Evolutionary conservation across 2,329 filamentous ascomycete species (phyloP).

Genomic region (Berkeleyomyces basicola): DNA sequence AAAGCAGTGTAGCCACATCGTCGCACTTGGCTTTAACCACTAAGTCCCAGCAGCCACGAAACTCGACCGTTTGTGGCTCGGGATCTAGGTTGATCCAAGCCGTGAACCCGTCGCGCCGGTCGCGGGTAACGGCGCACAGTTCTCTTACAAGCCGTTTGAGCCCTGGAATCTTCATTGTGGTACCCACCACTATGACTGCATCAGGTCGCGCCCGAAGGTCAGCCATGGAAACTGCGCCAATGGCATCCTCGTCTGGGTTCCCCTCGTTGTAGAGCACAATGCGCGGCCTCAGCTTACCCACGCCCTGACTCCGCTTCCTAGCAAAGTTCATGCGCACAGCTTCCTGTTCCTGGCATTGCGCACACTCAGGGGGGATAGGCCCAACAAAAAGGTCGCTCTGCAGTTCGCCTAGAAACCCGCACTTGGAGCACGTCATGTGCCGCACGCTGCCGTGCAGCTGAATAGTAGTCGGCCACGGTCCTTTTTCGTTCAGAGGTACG

Average conservation of each 20-base stretch:
- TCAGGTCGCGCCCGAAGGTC: conserved; percentile 78
- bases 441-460: conserved; percentile 86
- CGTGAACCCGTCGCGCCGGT: conserved; percentile 66
- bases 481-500: conserved; percentile 66
- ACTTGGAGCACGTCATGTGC: conserved; percentile 96
- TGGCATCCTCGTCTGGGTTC: conserved; percentile 91
- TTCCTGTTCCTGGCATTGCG: conserved; percentile 57
- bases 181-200: conserved; percentile 86
- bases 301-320: conserved; percentile 82
- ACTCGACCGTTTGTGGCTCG: conserved; percentile 64
- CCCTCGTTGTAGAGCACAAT: conserved; percentile 97
- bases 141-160: conserved; percentile 80
- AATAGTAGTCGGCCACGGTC: conserved; percentile 82
- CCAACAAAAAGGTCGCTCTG: conserved; percentile 67
- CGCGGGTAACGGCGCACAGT: conserved; percentile 73
- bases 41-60: conserved; percentile 87
- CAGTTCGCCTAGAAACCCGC: conserved; percentile 59
- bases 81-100: conserved; percentile 90
- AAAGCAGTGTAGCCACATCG: conserved; percentile 60
- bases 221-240: conserved; percentile 74
- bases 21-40: conserved; percentile 79
- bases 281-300: conserved; percentile 74
- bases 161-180: conserved; percentile 86
- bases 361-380: conserved; percentile 66
- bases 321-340: conserved; percentile 55